Evolutionary conservation across 2,329 filamentous ascomycete species (phyloP).

Genomic region (Nothophoma quercina): DNA sequence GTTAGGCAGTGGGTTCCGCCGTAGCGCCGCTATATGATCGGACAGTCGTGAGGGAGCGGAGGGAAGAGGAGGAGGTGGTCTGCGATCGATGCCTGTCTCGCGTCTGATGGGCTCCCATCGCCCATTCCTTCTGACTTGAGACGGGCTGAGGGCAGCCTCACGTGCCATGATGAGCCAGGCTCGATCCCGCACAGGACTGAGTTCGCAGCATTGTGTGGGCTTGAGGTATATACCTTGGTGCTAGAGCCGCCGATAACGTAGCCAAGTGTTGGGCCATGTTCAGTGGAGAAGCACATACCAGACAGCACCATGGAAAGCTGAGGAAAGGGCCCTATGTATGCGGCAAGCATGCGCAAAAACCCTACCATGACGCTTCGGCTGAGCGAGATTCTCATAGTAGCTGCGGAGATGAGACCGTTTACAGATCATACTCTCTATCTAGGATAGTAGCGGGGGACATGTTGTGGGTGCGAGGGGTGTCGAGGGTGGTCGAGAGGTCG

Average conservation of each 20-base stretch:
- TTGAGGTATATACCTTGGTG: not conserved
- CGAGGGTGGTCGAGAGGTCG: not conserved
- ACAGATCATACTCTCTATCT: not conserved
- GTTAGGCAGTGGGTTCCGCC: not conserved
- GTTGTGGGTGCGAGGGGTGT: not conserved
- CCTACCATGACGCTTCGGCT: not conserved
- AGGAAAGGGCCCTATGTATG: not conserved
- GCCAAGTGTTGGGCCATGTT: not conserved
- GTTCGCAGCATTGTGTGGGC: not conserved
- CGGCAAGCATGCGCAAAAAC: not conserved
- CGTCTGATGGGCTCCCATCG: slow-evolving; percentile 3
- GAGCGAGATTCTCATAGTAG: not conserved
- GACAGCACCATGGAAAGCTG: not conserved
- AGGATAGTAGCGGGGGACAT: not conserved
- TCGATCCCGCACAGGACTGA: not conserved
- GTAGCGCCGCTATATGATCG: not conserved
- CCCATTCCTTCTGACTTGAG: slow-evolving; percentile 1
- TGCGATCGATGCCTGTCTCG: not conserved
- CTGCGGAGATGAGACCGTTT: not conserved
- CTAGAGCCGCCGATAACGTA: not conserved
- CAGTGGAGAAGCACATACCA: not conserved
- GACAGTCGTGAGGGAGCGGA: not conserved
- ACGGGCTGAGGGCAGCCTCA: slow-evolving; percentile 1
- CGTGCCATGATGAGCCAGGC: slow-evolving; percentile 1
- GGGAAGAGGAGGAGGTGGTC: not conserved